These are phyloP conservation scores for Lachancea sp. DNA, from an alignment of 805 yeast genomes.

Conservation along the genomic window DNA sequence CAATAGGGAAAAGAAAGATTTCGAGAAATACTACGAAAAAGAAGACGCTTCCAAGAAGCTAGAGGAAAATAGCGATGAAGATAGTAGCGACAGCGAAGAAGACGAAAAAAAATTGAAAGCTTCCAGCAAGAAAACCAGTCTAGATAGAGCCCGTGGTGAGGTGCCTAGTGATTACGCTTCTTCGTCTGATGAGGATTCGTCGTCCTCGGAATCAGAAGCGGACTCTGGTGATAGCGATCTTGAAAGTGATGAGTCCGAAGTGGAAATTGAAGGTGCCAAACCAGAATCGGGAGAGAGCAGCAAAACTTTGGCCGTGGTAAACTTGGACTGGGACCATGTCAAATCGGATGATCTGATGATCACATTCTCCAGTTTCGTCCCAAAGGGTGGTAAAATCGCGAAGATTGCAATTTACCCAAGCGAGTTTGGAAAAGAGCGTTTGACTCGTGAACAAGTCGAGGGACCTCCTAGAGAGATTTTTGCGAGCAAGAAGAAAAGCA, in stretches of 20 bases:
- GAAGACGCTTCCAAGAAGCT: constrained; percentile 27
- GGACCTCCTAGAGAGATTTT: constrained; percentile 91
- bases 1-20: constrained; percentile 40
- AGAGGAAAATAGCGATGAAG: constrained; percentile 14
- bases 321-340: constrained; percentile 97
- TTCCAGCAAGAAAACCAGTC: constrained; percentile 6
- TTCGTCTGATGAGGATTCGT: constrained; percentile 40
- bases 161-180: constrained; percentile 39
- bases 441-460: constrained; percentile 81
- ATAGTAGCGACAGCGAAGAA: constrained; percentile 11
- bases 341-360: constrained; percentile 82
- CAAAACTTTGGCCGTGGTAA: constrained; percentile 78
- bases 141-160: constrained; percentile 67
- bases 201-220: constrained; percentile 38
- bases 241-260: constrained; percentile 46
- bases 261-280: constrained; percentile 48
- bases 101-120: constrained; percentile 4
- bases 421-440: constrained; percentile 86
- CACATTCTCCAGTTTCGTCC: constrained; percentile 79
- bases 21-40: constrained; percentile 61
- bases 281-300: constrained; percentile 90
- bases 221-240: constrained; percentile 39
- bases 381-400: constrained; percentile 60
- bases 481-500: constrained; percentile 38
- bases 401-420: constrained; percentile 77